A percentile compares a stretch with the other conserved stretches of the same genome.
Evolutionary conservation across 2,329 filamentous ascomycete genomes (phyloP).

Genomic region (Sporothrix variecibatus): DNA sequence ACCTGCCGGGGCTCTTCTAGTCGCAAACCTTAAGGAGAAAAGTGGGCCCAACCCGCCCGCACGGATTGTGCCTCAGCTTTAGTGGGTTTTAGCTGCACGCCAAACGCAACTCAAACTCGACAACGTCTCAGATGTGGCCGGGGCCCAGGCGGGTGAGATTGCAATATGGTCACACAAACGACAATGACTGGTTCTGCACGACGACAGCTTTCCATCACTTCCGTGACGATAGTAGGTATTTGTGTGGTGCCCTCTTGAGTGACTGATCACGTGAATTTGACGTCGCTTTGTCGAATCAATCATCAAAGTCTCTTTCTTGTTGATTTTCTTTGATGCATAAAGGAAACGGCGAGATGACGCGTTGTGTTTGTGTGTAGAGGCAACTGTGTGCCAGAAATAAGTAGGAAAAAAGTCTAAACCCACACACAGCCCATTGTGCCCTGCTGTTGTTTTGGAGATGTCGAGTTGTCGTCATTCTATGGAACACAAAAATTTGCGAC

Average conservation of each 20-base stretch:
- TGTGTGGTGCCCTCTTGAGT: neutral
- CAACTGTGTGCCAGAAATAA: neutral
- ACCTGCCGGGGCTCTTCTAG: neutral
- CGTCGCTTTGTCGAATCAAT: neutral
- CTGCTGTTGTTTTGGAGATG: neutral
- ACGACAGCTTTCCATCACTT: neutral
- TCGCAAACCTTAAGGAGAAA: constrained; percentile 23
- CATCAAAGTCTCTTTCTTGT: neutral
- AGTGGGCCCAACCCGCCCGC: constrained; percentile 20
- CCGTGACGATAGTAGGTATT: neutral
- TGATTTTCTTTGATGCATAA: neutral
- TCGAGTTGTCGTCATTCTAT: neutral
- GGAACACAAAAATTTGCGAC: neutral
- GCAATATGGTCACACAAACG: neutral
- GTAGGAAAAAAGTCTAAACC: neutral
- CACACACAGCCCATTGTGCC: neutral
- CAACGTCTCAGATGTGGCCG: constrained; percentile 29
- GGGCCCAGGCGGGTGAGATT: constrained; percentile 10
- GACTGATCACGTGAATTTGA: neutral
- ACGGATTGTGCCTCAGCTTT: constrained; percentile 29
- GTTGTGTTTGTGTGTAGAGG: neutral
- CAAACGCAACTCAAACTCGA: constrained; percentile 32
- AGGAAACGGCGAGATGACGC: neutral
- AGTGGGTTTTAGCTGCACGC: constrained; percentile 17
- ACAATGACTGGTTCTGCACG: neutral